Evolutionary conservation across 2,329 filamentous ascomycete genomes (phyloP).

Genomic region (Claviceps paspali): DNA sequence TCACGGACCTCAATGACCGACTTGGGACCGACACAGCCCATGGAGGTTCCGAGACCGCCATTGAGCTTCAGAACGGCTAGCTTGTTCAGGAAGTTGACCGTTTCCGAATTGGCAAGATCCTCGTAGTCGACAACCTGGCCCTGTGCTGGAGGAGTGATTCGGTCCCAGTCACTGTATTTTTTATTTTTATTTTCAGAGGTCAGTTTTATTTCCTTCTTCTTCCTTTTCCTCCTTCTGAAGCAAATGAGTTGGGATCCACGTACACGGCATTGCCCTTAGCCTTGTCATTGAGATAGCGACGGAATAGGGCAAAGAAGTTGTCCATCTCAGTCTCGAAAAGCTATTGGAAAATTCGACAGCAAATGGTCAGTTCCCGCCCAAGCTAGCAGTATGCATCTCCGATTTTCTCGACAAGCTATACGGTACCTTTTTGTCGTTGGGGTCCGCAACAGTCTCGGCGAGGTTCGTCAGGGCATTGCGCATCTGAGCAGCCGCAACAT

Average conservation of each 20-base stretch:
- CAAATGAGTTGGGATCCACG: constrained; percentile 12
- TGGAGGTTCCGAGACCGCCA: constrained; percentile 96
- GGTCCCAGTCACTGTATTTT: constrained; percentile 93
- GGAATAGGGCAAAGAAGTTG: constrained; percentile 99
- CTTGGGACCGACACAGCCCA: constrained; percentile 98
- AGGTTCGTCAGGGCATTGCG: constrained; percentile 91
- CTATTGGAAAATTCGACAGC: constrained; percentile 26
- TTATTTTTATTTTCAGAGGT: too few relatives aligned
- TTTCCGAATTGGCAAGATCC: constrained; percentile 75
- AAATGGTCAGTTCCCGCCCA: constrained; percentile 1
- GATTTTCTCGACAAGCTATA: constrained; percentile 1
- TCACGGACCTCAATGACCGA: constrained; percentile 99
- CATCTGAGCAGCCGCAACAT: constrained; percentile 96
- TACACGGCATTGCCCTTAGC: constrained; percentile 88
- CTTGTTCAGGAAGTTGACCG: constrained; percentile 90
- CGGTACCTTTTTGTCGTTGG: constrained; percentile 65
- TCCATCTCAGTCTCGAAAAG: constrained; percentile 99
- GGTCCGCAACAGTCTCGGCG: constrained; percentile 75
- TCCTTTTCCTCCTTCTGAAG: background rate
- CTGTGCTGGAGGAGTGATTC: constrained; percentile 83
- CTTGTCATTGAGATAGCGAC: constrained; percentile 96
- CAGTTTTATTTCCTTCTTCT: too few relatives aligned
- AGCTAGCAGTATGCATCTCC: background rate
- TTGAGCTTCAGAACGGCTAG: constrained; percentile 98
- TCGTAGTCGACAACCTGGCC: constrained; percentile 94